A percentile compares a stretch with the other conserved stretches of the same genome.
Evolutionary conservation across 805 yeast species (phyloP).

Genomic region (Myxozyma geophila): DNA sequence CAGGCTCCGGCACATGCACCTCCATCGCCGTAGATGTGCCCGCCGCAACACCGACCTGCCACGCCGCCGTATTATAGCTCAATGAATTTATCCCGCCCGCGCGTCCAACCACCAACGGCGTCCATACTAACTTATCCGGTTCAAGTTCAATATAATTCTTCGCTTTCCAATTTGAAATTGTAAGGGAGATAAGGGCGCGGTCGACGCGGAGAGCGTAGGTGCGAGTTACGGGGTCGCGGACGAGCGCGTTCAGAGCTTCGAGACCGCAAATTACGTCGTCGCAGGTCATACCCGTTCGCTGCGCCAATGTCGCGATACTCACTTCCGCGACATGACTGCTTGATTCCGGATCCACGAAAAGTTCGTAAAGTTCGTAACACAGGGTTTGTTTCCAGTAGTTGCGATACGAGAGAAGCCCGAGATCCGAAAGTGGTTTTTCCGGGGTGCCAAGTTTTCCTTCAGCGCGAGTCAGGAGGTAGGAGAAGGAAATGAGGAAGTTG

Average conservation of each 20-base stretch:
- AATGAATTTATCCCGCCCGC: conserved; percentile 67
- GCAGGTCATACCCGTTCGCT: conserved; percentile 79
- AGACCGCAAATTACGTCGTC: conserved; percentile 87
- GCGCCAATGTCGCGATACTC: conserved; percentile 66
- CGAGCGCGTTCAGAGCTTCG: conserved; percentile 71
- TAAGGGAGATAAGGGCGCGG: conserved; percentile 49
- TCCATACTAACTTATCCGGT: conserved; percentile 68
- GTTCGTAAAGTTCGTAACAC: conserved; percentile 52
- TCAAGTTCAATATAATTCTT: conserved; percentile 60
- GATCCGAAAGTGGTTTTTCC: conserved; percentile 87
- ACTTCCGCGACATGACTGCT: conserved; percentile 21
- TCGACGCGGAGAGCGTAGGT: conserved; percentile 63
- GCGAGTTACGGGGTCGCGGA: conserved; percentile 52
- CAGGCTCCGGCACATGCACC: background rate
- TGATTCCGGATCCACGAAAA: conserved; percentile 23
- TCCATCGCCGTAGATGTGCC: conserved; percentile 1
- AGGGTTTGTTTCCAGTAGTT: conserved; percentile 81
- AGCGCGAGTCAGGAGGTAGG: conserved; percentile 73
- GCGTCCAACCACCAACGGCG: conserved; percentile 81
- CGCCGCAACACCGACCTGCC: conserved; percentile 16
- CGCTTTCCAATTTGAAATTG: conserved; percentile 56
- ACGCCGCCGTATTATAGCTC: conserved; percentile 15
- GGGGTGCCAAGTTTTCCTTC: conserved; percentile 90
- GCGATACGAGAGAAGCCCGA: conserved; percentile 83
- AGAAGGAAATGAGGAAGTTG: conserved; percentile 81